Percentiles rank a stretch among this genome's conserved stretches.
These are phyloP conservation scores for Prunus yedoensis DNA, from an alignment of 331 rosid genomes.

Conservation along the genomic window DNA sequence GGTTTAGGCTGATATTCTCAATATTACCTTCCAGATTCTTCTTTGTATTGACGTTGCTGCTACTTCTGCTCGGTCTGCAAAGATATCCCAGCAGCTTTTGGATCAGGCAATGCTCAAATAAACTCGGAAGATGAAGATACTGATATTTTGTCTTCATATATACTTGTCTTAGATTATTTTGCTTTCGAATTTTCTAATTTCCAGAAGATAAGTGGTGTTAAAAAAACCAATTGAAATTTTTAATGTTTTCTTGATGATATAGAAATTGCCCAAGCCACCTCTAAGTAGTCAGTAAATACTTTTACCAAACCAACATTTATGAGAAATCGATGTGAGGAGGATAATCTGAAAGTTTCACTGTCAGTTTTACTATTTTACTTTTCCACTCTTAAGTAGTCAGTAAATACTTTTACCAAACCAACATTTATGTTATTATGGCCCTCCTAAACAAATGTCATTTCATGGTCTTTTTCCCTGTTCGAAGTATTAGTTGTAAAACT, in stretches of 20 bases:
- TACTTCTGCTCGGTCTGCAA: slow-evolving; percentile 83
- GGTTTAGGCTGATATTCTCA: slow-evolving; percentile 36
- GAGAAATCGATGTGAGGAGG: not conserved
- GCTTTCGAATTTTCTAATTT: not conserved
- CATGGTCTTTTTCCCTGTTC: slow-evolving; percentile 1
- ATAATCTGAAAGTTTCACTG: not conserved
- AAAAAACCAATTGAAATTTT: not conserved
- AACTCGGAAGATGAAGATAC: slow-evolving; percentile 5
- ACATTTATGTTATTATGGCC: not conserved
- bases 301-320: not conserved
- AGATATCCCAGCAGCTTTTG: slow-evolving; percentile 84
- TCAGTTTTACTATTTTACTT: not conserved
- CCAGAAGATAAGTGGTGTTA: not conserved
- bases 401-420: slow-evolving; percentile 5
- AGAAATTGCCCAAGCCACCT: not conserved
- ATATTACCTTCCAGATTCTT: slow-evolving; percentile 73
- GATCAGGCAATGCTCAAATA: slow-evolving; percentile 63
- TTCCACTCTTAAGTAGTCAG: not conserved
- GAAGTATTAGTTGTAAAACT: not conserved
- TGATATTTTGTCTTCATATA: not conserved
- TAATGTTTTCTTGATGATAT: not conserved
- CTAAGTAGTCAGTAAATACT: not conserved
- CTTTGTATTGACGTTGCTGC: slow-evolving; percentile 94
- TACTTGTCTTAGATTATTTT: not conserved
- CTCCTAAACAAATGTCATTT: not conserved